Evolutionary conservation across 73 alveolate genomes (phyloP).

Genomic region (Breviolum minutum): DNA sequence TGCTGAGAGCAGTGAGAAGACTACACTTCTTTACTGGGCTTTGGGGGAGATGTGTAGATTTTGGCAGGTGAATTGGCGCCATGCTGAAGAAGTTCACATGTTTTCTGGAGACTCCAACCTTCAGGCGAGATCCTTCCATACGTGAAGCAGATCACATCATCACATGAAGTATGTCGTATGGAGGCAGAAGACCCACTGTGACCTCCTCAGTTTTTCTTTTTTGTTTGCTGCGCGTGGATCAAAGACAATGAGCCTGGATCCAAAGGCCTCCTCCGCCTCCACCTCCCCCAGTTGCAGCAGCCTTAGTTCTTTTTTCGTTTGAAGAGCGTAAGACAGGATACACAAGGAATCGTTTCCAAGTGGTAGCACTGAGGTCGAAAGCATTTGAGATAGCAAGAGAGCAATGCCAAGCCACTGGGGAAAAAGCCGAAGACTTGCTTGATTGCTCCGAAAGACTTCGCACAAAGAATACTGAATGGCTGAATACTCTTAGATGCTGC

Average conservation of each 20-base stretch:
- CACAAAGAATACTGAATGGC: too few species aligned
- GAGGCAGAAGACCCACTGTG: background rate
- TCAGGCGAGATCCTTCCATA: background rate
- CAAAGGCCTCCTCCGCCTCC: slow-evolving; percentile 16
- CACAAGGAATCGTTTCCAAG: background rate
- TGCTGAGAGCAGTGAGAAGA: too few species aligned
- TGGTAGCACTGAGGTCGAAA: background rate
- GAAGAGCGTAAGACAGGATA: background rate
- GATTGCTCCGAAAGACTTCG: too few species aligned
- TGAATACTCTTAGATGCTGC: too few species aligned
- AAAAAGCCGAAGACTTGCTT: background rate
- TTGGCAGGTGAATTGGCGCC: slow-evolving; percentile 52
- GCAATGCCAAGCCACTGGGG: background rate
- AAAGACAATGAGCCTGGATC: background rate
- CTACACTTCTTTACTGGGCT: background rate
- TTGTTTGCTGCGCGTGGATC: too few species aligned
- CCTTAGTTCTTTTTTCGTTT: background rate
- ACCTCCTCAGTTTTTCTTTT: background rate
- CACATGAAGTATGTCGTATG: background rate
- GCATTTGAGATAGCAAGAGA: background rate
- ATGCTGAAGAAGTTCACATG: slow-evolving; percentile 43
- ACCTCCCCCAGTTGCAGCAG: background rate
- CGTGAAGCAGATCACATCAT: background rate
- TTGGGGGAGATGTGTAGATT: background rate
- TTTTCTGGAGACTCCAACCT: slow-evolving; percentile 36